Evolutionary conservation across 2,329 filamentous ascomycete genomes (phyloP).

Genomic region (Cercospora zeae-maydis): DNA sequence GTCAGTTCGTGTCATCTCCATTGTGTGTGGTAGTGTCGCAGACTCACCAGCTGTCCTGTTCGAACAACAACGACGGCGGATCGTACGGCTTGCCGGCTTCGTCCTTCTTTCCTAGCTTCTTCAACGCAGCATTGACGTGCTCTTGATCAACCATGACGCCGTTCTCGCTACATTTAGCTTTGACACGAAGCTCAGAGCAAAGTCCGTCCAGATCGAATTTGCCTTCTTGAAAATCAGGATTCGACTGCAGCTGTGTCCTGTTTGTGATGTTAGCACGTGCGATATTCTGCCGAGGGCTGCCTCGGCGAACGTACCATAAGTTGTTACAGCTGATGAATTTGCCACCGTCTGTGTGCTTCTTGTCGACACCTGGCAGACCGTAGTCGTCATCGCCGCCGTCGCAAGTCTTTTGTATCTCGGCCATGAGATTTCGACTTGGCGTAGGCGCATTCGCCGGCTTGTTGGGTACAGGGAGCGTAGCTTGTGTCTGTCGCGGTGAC

Average conservation of each 20-base stretch:
- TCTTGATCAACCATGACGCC: slow-evolving; percentile 85
- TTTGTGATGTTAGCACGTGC: not conserved
- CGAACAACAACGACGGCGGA: slow-evolving; percentile 16
- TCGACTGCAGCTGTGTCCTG: slow-evolving; percentile 73
- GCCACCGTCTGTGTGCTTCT: slow-evolving; percentile 33
- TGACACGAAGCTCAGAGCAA: slow-evolving; percentile 88
- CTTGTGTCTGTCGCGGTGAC: slow-evolving; percentile 34
- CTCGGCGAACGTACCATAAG: slow-evolving; percentile 61
- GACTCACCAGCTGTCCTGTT: slow-evolving; percentile 21
- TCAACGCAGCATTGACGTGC: slow-evolving; percentile 69
- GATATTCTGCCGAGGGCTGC: not conserved
- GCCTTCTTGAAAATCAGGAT: slow-evolving; percentile 81
- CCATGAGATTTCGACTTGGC: slow-evolving; percentile 59
- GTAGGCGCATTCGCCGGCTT: slow-evolving; percentile 15
- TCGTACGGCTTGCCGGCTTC: slow-evolving; percentile 13
- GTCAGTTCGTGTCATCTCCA: not conserved
- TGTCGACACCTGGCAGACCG: slow-evolving; percentile 23
- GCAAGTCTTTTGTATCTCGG: slow-evolving; percentile 72
- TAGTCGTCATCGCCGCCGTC: slow-evolving; percentile 65
- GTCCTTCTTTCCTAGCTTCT: slow-evolving; percentile 41
- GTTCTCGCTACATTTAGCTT: slow-evolving; percentile 89
- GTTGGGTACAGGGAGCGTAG: slow-evolving; percentile 13
- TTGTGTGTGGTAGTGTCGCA: not conserved
- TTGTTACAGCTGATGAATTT: slow-evolving; percentile 80
- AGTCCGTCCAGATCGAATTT: slow-evolving; percentile 92